A percentile compares a stretch with the other conserved stretches of the same genome.
Evolutionary conservation across 176 grass and related monocot genomes (phyloP).

Genomic region (Saccharum officinarum): DNA sequence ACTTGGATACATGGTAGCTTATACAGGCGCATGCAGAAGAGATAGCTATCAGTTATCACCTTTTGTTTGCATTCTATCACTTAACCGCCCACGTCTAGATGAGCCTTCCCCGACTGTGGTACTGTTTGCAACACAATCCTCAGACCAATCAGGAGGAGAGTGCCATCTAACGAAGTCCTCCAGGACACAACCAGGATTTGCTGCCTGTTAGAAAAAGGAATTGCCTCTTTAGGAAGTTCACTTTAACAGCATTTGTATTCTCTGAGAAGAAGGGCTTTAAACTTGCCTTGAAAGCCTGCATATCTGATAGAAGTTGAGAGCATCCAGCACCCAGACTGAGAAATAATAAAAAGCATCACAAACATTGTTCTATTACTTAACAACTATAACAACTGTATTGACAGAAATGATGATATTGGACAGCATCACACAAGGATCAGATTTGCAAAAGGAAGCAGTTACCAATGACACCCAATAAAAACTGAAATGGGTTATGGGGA

Average conservation of each 20-base stretch:
- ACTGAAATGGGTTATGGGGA: neutral
- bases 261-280: slow-evolving; percentile 24
- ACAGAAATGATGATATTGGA: slow-evolving; percentile 19
- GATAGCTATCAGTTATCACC: slow-evolving; percentile 38
- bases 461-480: neutral
- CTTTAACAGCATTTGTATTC: neutral
- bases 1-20: neutral
- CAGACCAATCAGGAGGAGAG: slow-evolving; percentile 95
- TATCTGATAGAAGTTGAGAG: slow-evolving; percentile 97
- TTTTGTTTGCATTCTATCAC: slow-evolving; percentile 93
- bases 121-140: slow-evolving; percentile 48
- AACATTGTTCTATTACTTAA: slow-evolving; percentile 22
- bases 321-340: slow-evolving; percentile 94
- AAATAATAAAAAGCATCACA: slow-evolving; percentile 40
- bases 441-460: slow-evolving; percentile 10
- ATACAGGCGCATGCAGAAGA: neutral
- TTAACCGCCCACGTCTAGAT: slow-evolving; percentile 77
- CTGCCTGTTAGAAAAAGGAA: slow-evolving; percentile 56
- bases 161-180: slow-evolving; percentile 99
- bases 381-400: neutral
- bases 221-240: slow-evolving; percentile 35
- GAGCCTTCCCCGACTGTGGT: slow-evolving; percentile 66
- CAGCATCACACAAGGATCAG: neutral
- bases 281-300: slow-evolving; percentile 99
- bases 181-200: slow-evolving; percentile 95